Conservation (phyloP, 2,329 filamentous ascomycete genomes). For the Alternaria sp. region DNA sequence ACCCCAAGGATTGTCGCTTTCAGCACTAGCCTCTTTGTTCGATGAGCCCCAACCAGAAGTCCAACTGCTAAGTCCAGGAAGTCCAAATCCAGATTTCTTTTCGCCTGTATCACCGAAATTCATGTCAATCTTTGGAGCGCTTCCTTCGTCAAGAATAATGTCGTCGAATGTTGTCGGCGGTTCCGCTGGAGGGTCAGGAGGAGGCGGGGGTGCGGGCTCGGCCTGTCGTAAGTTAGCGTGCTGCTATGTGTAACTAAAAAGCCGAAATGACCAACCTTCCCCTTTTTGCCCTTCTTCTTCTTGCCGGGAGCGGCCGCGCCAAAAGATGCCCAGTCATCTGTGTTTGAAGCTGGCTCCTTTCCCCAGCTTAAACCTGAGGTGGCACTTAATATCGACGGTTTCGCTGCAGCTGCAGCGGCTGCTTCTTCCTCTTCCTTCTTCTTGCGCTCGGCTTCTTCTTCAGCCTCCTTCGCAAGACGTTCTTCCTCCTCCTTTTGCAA, state of each 20-base stretch:
- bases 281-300: conserved; percentile 53
- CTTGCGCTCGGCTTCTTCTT: conserved; percentile 51
- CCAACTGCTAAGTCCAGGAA: conserved; percentile 35
- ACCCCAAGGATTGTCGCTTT: conserved; percentile 46
- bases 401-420: conserved; percentile 39
- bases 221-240: conserved; percentile 42
- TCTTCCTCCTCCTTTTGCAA: conserved; percentile 43
- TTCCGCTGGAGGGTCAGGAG: conserved; percentile 40
- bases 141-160: conserved; percentile 55
- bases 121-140: conserved; percentile 58
- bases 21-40: conserved; percentile 38
- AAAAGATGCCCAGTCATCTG: conserved; percentile 45
- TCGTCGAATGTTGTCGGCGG: conserved; percentile 57
- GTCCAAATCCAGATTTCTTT: conserved; percentile 37
- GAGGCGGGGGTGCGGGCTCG: conserved; percentile 40
- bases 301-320: conserved; percentile 29
- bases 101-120: conserved; percentile 51
- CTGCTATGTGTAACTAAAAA: conserved; percentile 40
- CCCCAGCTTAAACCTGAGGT: conserved; percentile 41
- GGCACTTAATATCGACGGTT: conserved; percentile 35
- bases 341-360: conserved; percentile 31
- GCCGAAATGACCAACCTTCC: conserved; percentile 50
- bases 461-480: conserved; percentile 49
- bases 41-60: conserved; percentile 39
- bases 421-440: conserved; percentile 48